Evolutionary conservation across 331 rosid genomes (phyloP), one percentile per base, ranked within the genome.

Genomic region (Prunus yedoensis): DNA sequence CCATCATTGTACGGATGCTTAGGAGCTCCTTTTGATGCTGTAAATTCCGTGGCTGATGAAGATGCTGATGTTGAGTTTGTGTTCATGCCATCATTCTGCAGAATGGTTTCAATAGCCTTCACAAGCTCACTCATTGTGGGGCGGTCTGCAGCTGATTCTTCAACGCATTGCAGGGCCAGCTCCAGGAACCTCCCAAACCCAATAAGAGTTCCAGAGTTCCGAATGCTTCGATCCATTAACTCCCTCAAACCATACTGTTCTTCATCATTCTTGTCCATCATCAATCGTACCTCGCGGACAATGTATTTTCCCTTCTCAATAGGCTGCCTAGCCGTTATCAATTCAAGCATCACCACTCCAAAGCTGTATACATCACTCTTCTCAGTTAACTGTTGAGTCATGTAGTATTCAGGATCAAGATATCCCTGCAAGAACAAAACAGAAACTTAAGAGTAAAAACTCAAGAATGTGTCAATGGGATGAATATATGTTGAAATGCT

Each of bases 121-220:
- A 89, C 99, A 69, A 95, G 82, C 57, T 92, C 97, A 77, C 97
- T 87, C 97, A 89, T 95, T 6, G 97, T 81, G n/a, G 99, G 99
- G 41, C 99, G 92, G 45, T 90, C 94, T 27, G 81, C 75, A 47
- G 93, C 94, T 35, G 92, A 78, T 75, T 95, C 99, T 81, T 92
- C 99, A 0, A 95, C 88, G 18, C 99, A 92, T 71, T 80, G 96
- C 90, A 95, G 80, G 51, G 97, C 80, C 79, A 95, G 79, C 78
- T 92, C 99, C 74, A 92, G 64, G 87, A 92, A 95, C 80, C 83
- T 84, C 15, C 87, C 91, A 60, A 95, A 85, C 21, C 92, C 99
- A 4, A 73, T 58, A 27, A 87, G 88, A 50, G 71, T 73, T 7
- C 82, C 68, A 4, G 85, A 83, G 88, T 83, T 88, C 75, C 82